Base-by-base conservation (phyloP, 306 rosid species). In the Cicer arietinum region DNA sequence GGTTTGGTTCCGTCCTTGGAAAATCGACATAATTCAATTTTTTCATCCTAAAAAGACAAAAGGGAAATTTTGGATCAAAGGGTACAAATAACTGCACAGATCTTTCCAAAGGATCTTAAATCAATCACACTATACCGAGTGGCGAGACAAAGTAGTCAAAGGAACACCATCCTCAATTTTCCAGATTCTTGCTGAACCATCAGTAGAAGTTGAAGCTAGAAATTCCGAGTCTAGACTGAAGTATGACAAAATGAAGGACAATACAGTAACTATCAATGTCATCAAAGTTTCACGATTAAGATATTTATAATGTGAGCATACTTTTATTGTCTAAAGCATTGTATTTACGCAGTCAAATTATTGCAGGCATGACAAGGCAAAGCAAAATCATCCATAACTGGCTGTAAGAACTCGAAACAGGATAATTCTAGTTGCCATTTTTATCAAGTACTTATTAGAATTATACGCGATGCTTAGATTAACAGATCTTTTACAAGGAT, bases 1-100 rank as follows among this genome's bases (percentile, higher is more conserved):
- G 98, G 98, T 76, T 94, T 94, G 79, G 96, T 91, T 70, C 96
- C 98, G 45, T 91, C 98, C 88, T 90, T 91, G 18, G 98, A 94
- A 82, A 94, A 94, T 67, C 93, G 89, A 77, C 98, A 94, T 60
- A 94, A 83, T 79, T 91, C 96, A 85, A 94, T 90, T 73, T 83
- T 87, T 85, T 94, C 98, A 77, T 90, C 97, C 98, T 94, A 60
- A 11, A 50, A 58, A 82, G 18, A 22, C 45, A 13, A 48, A 46
- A 43, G 56, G 11, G n/a, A 74, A 73, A 51, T 35, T 67, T 71
- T 44, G 1, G 57, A 45, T 72, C 47, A 76, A 73, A 72, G 37
- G 6, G 67, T 78, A 67, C 12, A 73, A 78, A 50, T 7, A 80
- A 71, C 75, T 45, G 14, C 50, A n/a, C 12, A 45, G 17, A 70